These are phyloP conservation scores for Neonectria faginata DNA, from an alignment of 2,329 filamentous ascomycete species.

Conservation along the genomic window DNA sequence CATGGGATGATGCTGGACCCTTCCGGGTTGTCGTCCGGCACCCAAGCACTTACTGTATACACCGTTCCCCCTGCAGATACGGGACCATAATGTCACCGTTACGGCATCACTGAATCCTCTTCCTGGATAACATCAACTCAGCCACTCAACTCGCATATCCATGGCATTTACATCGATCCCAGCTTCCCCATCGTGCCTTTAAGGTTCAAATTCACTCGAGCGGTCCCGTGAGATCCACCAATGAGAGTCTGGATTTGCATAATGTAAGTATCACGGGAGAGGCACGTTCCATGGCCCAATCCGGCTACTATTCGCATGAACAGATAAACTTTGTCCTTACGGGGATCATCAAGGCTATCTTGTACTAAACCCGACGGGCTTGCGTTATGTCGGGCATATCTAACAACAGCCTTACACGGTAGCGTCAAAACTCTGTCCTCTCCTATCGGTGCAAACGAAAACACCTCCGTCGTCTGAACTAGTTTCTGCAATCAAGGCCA, in stretches of 20 bases:
- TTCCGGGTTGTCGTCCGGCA: not conserved
- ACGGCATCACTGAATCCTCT: not conserved
- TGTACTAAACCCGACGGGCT: not conserved
- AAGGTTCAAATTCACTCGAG: not conserved
- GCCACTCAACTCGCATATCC: not conserved
- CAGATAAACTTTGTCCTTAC: not conserved
- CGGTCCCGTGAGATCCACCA: slow-evolving; percentile 8
- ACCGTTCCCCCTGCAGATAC: not conserved
- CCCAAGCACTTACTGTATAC: too few relatives aligned
- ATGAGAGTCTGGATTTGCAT: not conserved
- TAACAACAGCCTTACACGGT: not conserved
- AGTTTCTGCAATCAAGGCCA: not conserved
- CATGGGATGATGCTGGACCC: not conserved
- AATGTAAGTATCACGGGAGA: slow-evolving; percentile 1
- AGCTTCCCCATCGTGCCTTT: not conserved
- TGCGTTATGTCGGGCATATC: not conserved
- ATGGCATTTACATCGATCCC: not conserved
- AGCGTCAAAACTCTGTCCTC: not conserved
- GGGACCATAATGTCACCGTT: not conserved
- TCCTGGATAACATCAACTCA: not conserved
- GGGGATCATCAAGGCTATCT: not conserved
- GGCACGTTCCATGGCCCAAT: not conserved
- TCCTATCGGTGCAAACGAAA: not conserved
- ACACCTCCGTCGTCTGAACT: not conserved
- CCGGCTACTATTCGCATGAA: not conserved